phyloP scores from a whole-genome alignment of 768 basidiomycete species.

The Tulasnella sp. region DNA sequence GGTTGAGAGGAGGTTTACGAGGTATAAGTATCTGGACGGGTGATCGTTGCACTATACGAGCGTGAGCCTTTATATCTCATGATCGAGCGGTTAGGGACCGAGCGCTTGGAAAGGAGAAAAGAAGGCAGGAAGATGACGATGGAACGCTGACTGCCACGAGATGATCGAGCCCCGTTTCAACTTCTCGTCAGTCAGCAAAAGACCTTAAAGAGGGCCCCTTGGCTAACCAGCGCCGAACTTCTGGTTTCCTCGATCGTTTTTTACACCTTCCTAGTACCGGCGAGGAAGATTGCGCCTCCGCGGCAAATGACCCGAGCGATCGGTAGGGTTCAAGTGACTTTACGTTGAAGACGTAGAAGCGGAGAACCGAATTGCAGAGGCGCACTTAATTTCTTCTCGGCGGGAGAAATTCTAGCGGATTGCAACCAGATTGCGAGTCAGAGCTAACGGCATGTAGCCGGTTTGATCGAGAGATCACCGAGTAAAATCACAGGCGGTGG shows the following conservation, averaged over 20 bases:
- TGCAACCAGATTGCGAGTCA: background rate
- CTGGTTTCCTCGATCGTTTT: background rate
- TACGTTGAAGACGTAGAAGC: background rate
- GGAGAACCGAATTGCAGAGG: background rate
- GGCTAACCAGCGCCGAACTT: background rate
- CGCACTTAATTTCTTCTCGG: background rate
- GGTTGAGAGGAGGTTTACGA: background rate
- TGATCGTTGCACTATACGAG: background rate
- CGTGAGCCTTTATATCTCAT: background rate
- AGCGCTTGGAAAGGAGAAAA: background rate
- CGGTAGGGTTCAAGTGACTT: background rate
- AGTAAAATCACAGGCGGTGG: background rate
- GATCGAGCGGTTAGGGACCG: background rate
- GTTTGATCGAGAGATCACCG: background rate
- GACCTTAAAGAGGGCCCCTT: background rate
- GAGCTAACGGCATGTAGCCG: background rate
- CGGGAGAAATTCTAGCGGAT: background rate
- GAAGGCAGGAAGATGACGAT: background rate
- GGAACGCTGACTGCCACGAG: background rate
- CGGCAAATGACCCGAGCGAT: background rate
- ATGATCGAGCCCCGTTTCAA: background rate
- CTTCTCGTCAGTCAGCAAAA: background rate
- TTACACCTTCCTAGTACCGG: background rate
- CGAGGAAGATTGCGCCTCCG: background rate
- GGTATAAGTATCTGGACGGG: background rate